A percentile compares a stretch with the other conserved stretches of the same genome.
Conservation (phyloP, 805 yeast species). For the Saccharomycopsis guyanensis region DNA sequence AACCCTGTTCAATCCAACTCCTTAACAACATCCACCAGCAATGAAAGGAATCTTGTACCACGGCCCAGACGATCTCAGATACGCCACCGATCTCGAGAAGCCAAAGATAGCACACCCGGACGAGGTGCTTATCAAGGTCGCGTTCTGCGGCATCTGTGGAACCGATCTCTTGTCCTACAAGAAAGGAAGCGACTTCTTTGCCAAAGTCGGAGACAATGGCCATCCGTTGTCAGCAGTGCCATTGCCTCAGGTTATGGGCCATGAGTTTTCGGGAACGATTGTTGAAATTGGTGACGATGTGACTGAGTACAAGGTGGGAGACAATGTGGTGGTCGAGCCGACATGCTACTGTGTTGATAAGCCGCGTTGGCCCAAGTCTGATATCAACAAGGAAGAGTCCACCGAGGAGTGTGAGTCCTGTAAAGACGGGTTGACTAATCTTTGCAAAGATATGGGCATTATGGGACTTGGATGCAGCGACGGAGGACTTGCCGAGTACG, state of each 20-base stretch:
- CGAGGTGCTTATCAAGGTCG: slow-evolving; percentile 37
- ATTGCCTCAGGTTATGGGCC: slow-evolving; percentile 47
- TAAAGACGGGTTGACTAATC: slow-evolving; percentile 36
- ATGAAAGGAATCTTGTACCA: slow-evolving; percentile 37
- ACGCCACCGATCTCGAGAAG: slow-evolving; percentile 25
- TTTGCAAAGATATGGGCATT: slow-evolving; percentile 37
- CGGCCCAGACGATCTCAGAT: slow-evolving; percentile 33
- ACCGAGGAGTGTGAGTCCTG: slow-evolving; percentile 36
- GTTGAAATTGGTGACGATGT: slow-evolving; percentile 40
- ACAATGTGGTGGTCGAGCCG: slow-evolving; percentile 48
- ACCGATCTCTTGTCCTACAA: slow-evolving; percentile 51
- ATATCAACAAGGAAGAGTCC: slow-evolving; percentile 22
- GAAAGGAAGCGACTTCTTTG: slow-evolving; percentile 54
- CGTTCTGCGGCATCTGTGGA: slow-evolving; percentile 58
- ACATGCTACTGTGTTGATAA: slow-evolving; percentile 38
- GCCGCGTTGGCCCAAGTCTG: slow-evolving; percentile 25
- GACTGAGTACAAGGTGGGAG: slow-evolving; percentile 40
- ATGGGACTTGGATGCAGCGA: slow-evolving; percentile 43
- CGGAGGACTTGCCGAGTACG: slow-evolving; percentile 41
- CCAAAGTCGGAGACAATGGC: slow-evolving; percentile 25
- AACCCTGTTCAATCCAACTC: too few species aligned
- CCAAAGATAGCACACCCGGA: slow-evolving; percentile 28
- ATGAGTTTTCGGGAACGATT: slow-evolving; percentile 44
- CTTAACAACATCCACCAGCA: too few species aligned
- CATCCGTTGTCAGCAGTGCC: slow-evolving; percentile 33